These are phyloP conservation scores for Arthrobotrys entomopaga DNA, from an alignment of 2,329 filamentous ascomycete species.

Conservation along the genomic window DNA sequence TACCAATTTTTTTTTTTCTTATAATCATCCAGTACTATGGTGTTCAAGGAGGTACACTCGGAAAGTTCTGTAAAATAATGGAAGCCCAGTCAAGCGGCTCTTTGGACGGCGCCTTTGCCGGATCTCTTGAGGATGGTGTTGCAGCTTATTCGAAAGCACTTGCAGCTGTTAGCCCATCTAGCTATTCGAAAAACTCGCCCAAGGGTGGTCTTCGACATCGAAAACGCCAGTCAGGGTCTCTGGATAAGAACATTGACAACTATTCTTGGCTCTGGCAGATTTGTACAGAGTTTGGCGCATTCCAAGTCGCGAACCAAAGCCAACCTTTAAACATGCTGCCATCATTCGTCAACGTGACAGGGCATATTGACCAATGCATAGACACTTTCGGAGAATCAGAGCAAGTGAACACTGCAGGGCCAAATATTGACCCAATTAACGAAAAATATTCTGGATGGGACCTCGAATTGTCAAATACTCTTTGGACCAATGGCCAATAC, in stretches of 20 bases:
- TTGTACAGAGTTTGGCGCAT: slow-evolving; percentile 61
- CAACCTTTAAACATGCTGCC: slow-evolving; percentile 56
- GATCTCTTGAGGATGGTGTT: slow-evolving; percentile 24
- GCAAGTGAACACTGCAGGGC: slow-evolving; percentile 55
- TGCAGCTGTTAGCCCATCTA: slow-evolving; percentile 38
- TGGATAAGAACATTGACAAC: slow-evolving; percentile 30
- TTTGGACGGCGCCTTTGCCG: slow-evolving; percentile 44
- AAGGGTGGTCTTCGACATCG: slow-evolving; percentile 1
- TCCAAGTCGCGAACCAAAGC: slow-evolving; percentile 52
- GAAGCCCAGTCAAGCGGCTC: slow-evolving; percentile 60
- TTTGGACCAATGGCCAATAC: slow-evolving; percentile 63
- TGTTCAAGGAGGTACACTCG: slow-evolving; percentile 61
- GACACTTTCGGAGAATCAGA: slow-evolving; percentile 61
- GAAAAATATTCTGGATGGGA: slow-evolving; percentile 63
- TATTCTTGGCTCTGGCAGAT: slow-evolving; percentile 60
- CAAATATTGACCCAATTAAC: slow-evolving; percentile 62
- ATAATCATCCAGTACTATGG: slow-evolving; percentile 60
- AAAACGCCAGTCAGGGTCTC: slow-evolving; percentile 5
- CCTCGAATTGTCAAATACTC: slow-evolving; percentile 62
- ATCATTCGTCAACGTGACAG: slow-evolving; percentile 60
- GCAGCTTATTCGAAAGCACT: slow-evolving; percentile 46
- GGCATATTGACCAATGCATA: slow-evolving; percentile 62
- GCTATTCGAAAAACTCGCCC: slow-evolving; percentile 18
- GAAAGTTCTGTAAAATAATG: slow-evolving; percentile 62
- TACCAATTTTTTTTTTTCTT: slow-evolving; percentile 36